A percentile compares a stretch with the other conserved stretches of the same genome.
Evolutionary conservation across 2,329 filamentous ascomycete species (phyloP).

Genomic region (Fusarium subtropicale): DNA sequence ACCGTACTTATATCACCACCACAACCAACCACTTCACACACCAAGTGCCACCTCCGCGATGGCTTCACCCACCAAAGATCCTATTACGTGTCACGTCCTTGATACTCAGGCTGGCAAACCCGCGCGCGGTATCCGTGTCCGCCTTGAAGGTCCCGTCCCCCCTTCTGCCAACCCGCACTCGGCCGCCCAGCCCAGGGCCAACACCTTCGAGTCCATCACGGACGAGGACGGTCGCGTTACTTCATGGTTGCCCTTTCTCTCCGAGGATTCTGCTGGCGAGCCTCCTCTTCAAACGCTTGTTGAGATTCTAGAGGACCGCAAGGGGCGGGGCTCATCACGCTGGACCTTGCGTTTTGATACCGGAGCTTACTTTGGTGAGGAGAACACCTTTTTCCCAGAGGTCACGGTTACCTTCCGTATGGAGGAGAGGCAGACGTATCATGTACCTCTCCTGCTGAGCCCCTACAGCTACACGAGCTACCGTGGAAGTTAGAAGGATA

Average conservation of each 20-base stretch:
- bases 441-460: constrained; percentile 81
- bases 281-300: constrained; percentile 69
- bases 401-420: constrained; percentile 67
- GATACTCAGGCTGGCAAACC: constrained; percentile 82
- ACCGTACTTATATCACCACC: constrained; percentile 14
- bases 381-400: constrained; percentile 71
- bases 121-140: constrained; percentile 73
- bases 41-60: constrained; percentile 29
- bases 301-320: constrained; percentile 62
- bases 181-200: constrained; percentile 48
- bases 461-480: constrained; percentile 88
- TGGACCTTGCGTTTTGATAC: constrained; percentile 82
- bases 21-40: constrained; percentile 8
- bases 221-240: constrained; percentile 81
- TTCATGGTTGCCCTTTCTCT: constrained; percentile 72
- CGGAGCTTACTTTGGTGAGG: constrained; percentile 75
- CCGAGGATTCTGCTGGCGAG: constrained; percentile 62
- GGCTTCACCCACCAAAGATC: constrained; percentile 60
- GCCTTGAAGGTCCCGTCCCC: constrained; percentile 63
- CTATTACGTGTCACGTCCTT: constrained; percentile 88
- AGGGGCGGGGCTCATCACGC: constrained; percentile 58
- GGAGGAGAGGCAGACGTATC: constrained; percentile 73
- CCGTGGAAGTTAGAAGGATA: constrained; percentile 70
- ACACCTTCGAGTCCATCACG: constrained; percentile 73
- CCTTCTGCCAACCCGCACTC: constrained; percentile 45